Conservation (phyloP, 2,329 filamentous ascomycete genomes). For the Alternaria incomplexa region DNA sequence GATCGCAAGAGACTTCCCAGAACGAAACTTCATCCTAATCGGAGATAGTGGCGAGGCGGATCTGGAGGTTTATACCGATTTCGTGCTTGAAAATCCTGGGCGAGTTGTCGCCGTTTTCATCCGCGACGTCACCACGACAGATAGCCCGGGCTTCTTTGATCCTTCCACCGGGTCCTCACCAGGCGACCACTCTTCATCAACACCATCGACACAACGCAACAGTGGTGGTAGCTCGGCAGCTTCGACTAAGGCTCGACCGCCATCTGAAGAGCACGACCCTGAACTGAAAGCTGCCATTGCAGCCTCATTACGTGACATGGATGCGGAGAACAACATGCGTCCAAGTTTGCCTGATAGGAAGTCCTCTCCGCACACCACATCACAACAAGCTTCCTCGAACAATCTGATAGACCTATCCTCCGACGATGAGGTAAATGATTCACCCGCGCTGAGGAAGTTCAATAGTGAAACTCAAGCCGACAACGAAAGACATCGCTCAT, state of each 20-base stretch:
- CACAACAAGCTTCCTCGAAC: conserved; percentile 36
- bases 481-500: conserved; percentile 16
- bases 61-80: conserved; percentile 93
- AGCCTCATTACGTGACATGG: conserved; percentile 55
- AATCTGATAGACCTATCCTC: conserved; percentile 57
- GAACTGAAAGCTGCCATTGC: conserved; percentile 56
- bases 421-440: conserved; percentile 44
- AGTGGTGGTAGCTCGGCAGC: conserved; percentile 12
- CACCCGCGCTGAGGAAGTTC: conserved; percentile 27
- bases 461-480: conserved; percentile 35
- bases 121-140: conserved; percentile 86
- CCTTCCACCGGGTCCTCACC: conserved; percentile 55
- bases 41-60: conserved; percentile 97
- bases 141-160: conserved; percentile 79
- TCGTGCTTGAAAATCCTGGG: conserved; percentile 83
- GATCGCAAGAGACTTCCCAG: conserved; percentile 87
- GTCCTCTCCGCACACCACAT: conserved; percentile 18
- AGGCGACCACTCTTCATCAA: conserved; percentile 37
- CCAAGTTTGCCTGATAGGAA: conserved; percentile 47
- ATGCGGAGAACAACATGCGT: conserved; percentile 48
- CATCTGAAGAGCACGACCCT: conserved; percentile 54
- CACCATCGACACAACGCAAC: conserved; percentile 24
- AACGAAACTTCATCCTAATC: conserved; percentile 86
- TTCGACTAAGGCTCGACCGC: conserved; percentile 20
- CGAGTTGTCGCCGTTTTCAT: conserved; percentile 90